Evolutionary conservation across 805 yeast species (phyloP), one percentile per base, ranked within the genome.

Genomic region (Kuraishia ogatae): DNA sequence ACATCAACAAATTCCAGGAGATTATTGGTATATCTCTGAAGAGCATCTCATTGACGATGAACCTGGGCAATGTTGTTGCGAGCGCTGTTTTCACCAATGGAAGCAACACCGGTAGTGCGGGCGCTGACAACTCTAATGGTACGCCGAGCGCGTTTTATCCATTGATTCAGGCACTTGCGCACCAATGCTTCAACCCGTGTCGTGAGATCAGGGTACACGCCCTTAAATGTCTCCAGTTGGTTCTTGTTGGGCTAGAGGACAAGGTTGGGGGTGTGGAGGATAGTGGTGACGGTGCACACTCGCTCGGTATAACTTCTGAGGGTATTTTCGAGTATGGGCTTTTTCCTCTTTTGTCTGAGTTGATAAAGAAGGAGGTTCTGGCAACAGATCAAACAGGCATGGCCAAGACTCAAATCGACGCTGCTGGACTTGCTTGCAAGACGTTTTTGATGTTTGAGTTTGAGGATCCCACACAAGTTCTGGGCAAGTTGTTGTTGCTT

Each of bases 151-250:
- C 71, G 21, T 73, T 82, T 61, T 79, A 78, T 59, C 86, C 96
- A 1, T 73, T 89, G 57, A 75, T 87, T 28, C 93, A 89, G 64
- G 96, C 96, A 0, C 74, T 91, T 54, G 90, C 94, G 0, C 93
- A 87, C 63, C 97, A 92, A 66, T 88, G 97, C 66, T 79, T 87
- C 65, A 91, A 91, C 63, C 96, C 97, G 20, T 89, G 96, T 66
- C 74, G 89, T 26, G 91, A 88, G 63, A 73, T 91, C 11, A 74
- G 96, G 47, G 68, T 78, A 0, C 81, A 77, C 66, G 92, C 96
- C 0, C 69, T 90, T 48, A 75, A 76, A 21, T 68, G 80, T 0
- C 75, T 92, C 53, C 87, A 87, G 57, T 70, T 74, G 4, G 71
- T 79, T 3, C 63, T 84, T 11, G 68, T 84, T 13, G 72, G 71